These are phyloP conservation scores for Hibiscus trionum DNA, from an alignment of 345 rosid species.

Conservation along the genomic window DNA sequence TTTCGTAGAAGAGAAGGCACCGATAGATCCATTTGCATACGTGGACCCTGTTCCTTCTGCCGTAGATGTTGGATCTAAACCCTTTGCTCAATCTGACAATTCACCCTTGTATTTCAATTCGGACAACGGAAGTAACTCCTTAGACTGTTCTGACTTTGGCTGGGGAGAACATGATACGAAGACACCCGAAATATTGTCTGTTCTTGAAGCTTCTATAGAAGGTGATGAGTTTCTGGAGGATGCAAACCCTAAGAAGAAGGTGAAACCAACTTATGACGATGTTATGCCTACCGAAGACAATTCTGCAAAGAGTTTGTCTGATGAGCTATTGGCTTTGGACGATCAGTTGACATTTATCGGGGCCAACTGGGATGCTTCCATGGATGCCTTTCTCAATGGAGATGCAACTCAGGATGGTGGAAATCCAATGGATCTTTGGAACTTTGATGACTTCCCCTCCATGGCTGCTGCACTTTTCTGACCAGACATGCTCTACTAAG, in stretches of 20 bases:
- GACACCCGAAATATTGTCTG: conserved; percentile 79
- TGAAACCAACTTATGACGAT: conserved; percentile 31
- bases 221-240: conserved; percentile 47
- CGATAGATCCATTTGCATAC: conserved; percentile 41
- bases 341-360: conserved; percentile 43
- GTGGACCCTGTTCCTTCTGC: conserved; percentile 24
- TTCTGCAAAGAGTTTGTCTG: conserved; percentile 36
- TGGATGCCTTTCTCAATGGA: conserved; percentile 56
- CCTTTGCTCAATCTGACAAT: conserved; percentile 29
- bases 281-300: conserved; percentile 24
- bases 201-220: conserved; percentile 37
- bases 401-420: conserved; percentile 50
- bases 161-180: conserved; percentile 63
- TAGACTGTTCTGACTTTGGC: conserved; percentile 69
- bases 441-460: conserved; percentile 57
- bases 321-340: conserved; percentile 62
- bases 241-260: conserved; percentile 53
- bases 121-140: conserved; percentile 84
- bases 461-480: conserved; percentile 47
- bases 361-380: conserved; percentile 61
- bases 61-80: conserved; percentile 24
- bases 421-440: conserved; percentile 65
- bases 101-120: conserved; percentile 50
- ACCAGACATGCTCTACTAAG: conserved; percentile 18
- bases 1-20: conserved; percentile 62